Evolutionary conservation across 148 eudicot genomes (phyloP), one percentile per base, ranked within the genome.

Genomic region (Polygonum maritimum): DNA sequence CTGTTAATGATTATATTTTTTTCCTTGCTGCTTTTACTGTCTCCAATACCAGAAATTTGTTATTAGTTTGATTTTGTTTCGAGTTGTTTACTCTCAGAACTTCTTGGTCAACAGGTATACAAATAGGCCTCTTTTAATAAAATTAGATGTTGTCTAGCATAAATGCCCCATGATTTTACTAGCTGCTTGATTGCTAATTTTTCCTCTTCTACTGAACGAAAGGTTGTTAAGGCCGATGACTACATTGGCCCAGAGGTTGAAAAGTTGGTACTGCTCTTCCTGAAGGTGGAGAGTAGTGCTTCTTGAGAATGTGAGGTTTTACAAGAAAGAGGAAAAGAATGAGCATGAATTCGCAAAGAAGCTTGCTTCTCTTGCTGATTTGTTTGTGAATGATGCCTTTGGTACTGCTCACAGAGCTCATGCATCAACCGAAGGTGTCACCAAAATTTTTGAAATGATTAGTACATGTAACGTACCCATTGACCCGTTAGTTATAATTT

Each of bases 321-420:
- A 94, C 81, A 90, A 88, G 80, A 97, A 94, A 75, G 97, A 94
- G 78, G 96, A 94, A 74, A 90, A 92, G 88, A 94, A 94, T 78
- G 98, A 94, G 0, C 91, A 96, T 0, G 97, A 90, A 79, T 94
- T 94, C 77, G 96, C 98, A 38, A 90, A 90, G 88, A 94, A 94
- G 86, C 88, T 94, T 75, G 98, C 98, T 6, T 84, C 98, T 48
- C 83, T 94, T 77, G 97, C 97, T n/a, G 97, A 94, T 82, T 78
- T 94, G 44, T 92, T 76, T 82, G 97, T 91, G 21, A 94, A 92
- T 78, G 98, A 94, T 79, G 98, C 98, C 51, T 94, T 94, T 82
- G 98, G 95, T 35, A 92, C 96, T 80, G 97, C 98, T 45, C 96
- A 94, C 84, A 90, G 97, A 86, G 98, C 98, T 2, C 97, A 92